phyloP scores from a whole-genome alignment of 176 grass and related monocot genomes.

The Lolium multiflorum region DNA sequence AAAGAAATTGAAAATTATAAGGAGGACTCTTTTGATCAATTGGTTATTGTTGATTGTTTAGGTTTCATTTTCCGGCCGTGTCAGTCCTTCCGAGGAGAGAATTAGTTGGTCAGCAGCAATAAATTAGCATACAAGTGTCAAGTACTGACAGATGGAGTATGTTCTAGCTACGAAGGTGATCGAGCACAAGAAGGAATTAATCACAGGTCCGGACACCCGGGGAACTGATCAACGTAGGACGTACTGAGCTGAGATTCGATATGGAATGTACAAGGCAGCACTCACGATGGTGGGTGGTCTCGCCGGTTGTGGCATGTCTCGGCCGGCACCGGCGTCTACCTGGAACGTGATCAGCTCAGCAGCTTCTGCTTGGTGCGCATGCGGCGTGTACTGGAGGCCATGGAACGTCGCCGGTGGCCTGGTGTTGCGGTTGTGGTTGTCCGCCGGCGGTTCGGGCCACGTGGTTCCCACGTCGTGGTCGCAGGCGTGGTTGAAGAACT shows the following conservation, averaged over 20 bases:
- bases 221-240: too few species aligned
- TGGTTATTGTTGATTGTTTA: too few species aligned
- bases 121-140: too few species aligned
- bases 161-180: too few species aligned
- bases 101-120: too few species aligned
- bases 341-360: constrained; percentile 29
- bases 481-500: constrained; percentile 24
- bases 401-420: neutral
- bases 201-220: too few species aligned
- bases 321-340: neutral
- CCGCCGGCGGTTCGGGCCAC: neutral
- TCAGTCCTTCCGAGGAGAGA: too few species aligned
- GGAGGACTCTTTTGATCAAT: too few species aligned
- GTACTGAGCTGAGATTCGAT: neutral
- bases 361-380: neutral
- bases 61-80: too few species aligned
- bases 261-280: neutral
- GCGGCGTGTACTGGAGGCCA: neutral
- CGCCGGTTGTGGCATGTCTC: neutral
- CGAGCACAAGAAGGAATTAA: too few species aligned
- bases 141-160: too few species aligned
- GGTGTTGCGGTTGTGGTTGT: neutral
- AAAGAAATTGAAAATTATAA: too few species aligned
- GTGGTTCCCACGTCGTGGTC: neutral
- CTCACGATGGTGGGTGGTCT: constrained; percentile 38